A percentile compares a stretch with the other conserved stretches of the same genome.
phyloP scores from a whole-genome alignment of 2,329 filamentous ascomycete species.

The Pseudogymnoascus sp. region DNA sequence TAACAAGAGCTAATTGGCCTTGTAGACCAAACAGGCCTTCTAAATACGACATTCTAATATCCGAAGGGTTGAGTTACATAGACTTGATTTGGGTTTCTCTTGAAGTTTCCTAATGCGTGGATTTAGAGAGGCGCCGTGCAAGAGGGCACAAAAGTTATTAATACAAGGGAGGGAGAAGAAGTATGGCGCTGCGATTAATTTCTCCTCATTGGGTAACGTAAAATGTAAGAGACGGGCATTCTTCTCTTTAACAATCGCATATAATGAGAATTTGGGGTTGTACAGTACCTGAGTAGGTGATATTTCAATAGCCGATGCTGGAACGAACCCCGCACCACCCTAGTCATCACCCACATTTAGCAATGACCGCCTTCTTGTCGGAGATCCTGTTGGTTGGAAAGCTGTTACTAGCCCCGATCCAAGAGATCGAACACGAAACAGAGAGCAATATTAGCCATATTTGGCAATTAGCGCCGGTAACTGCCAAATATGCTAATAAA shows the following conservation, averaged over 20 bases:
- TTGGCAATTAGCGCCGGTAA: neutral
- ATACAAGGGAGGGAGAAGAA: neutral
- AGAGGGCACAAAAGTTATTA: neutral
- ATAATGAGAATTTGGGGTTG: neutral
- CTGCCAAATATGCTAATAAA: neutral
- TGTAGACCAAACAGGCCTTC: conserved; percentile 28
- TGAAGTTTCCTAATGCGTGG: neutral
- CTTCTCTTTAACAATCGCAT: neutral
- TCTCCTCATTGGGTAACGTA: neutral
- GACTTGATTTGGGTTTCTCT: neutral
- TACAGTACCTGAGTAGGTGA: neutral
- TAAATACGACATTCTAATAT: neutral
- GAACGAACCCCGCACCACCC: neutral
- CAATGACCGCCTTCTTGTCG: neutral
- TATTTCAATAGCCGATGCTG: neutral
- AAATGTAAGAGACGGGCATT: neutral
- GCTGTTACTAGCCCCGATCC: neutral
- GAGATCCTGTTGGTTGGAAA: neutral
- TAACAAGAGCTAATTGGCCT: conserved; percentile 32
- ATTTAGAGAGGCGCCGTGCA: neutral
- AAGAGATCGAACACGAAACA: neutral
- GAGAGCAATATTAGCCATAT: neutral
- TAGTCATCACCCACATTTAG: neutral
- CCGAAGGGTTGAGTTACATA: neutral
- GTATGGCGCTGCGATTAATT: neutral